phyloP scores from a whole-genome alignment of 495 filamentous ascomycete genomes.

The Acidiella bohemica region DNA sequence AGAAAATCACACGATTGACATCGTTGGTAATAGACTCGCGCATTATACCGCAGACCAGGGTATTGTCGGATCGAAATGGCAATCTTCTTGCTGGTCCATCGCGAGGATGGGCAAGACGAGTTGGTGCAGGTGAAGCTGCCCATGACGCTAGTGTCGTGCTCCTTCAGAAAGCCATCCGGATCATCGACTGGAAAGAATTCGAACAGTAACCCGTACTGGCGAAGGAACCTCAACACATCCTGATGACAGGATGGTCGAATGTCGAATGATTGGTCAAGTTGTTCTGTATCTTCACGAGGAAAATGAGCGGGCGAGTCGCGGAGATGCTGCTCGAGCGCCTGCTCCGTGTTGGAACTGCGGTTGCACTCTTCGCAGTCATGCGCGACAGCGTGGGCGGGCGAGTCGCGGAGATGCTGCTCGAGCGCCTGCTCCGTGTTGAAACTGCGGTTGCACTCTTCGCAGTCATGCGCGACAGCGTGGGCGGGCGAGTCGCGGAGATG shows the following conservation, averaged over 20 bases:
- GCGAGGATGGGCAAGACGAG: constrained; percentile 15
- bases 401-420: constrained; percentile 5
- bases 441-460: neutral
- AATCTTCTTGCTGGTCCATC: constrained; percentile 34
- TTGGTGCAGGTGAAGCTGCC: constrained; percentile 26
- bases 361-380: too few species aligned
- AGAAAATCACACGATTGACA: constrained; percentile 29
- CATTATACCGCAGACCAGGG: constrained; percentile 31
- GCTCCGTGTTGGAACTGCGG: neutral
- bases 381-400: neutral
- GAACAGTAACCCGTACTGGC: constrained; percentile 24
- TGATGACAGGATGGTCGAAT: constrained; percentile 31
- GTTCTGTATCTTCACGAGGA: neutral
- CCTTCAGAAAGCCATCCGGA: constrained; percentile 10
- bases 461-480: neutral
- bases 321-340: constrained; percentile 3
- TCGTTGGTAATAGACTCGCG: constrained; percentile 36
- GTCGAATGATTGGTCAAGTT: neutral
- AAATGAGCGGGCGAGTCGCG: constrained; percentile 4
- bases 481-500: constrained; percentile 4
- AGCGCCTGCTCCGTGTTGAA: constrained; percentile 1
- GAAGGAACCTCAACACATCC: constrained; percentile 28
- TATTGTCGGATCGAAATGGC: constrained; percentile 37
- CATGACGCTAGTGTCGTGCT: constrained; percentile 27
- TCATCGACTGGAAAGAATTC: constrained; percentile 22